These are phyloP conservation scores for Tephrocybe sp. DNA, from an alignment of 768 basidiomycete species.

Conservation along the genomic window DNA sequence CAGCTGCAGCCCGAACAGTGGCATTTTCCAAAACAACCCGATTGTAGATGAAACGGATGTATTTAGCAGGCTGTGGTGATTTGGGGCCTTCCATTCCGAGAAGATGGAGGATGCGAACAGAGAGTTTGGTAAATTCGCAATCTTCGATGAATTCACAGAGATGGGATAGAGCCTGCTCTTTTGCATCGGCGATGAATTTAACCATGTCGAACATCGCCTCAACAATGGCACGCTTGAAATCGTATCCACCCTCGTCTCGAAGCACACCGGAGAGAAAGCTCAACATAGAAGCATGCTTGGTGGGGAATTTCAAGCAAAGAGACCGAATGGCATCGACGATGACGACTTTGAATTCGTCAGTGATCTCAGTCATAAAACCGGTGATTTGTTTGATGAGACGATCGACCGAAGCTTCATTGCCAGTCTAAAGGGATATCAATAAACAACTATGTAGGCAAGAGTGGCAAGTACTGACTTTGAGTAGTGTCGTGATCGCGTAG, in stretches of 20 bases:
- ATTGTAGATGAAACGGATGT: slow-evolving; percentile 99
- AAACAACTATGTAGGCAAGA: neutral
- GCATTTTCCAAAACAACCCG: slow-evolving; percentile 98
- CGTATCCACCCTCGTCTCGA: slow-evolving; percentile 98
- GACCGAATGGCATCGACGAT: slow-evolving; percentile 98
- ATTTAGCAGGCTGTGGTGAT: slow-evolving; percentile 95
- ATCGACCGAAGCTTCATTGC: slow-evolving; percentile 98
- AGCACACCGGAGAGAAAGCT: slow-evolving; percentile 95
- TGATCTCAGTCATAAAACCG: slow-evolving; percentile 98
- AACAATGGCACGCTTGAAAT: slow-evolving; percentile 98
- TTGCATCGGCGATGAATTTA: slow-evolving; percentile 93
- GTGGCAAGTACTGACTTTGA: slow-evolving; percentile 63
- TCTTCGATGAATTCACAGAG: slow-evolving; percentile 99
- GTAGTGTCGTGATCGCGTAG: slow-evolving; percentile 96
- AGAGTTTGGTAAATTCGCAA: slow-evolving; percentile 99
- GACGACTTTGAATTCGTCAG: slow-evolving; percentile 99
- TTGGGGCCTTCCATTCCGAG: slow-evolving; percentile 96
- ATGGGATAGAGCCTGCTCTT: slow-evolving; percentile 96
- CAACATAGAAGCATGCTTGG: slow-evolving; percentile 96
- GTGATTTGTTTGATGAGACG: slow-evolving; percentile 99
- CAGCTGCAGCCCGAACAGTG: slow-evolving; percentile 95
- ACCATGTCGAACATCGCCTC: slow-evolving; percentile 99
- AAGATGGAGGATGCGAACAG: slow-evolving; percentile 93
- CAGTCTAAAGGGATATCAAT: slow-evolving; percentile 63
- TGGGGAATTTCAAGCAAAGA: slow-evolving; percentile 97